These are phyloP conservation scores for Clitopilus passeckerianus DNA, from an alignment of 768 basidiomycete genomes.

Conservation along the genomic window DNA sequence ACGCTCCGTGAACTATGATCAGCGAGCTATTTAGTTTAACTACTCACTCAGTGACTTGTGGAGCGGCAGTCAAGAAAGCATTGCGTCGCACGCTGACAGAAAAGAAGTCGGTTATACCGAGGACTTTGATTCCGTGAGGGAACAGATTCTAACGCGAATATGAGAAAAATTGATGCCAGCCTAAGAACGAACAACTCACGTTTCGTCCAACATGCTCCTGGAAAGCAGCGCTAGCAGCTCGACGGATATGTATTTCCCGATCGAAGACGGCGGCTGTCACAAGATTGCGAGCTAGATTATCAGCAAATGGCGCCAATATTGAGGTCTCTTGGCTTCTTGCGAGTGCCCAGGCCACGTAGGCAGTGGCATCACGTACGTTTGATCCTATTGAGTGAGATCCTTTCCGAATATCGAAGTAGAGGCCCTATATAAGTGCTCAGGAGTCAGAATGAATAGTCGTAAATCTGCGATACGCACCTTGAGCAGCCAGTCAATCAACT, in stretches of 20 bases:
- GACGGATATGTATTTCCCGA: conserved; percentile 89
- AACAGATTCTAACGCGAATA: conserved; percentile 63
- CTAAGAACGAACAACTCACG: conserved; percentile 40
- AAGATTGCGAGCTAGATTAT: conserved; percentile 62
- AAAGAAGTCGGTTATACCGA: conserved; percentile 92
- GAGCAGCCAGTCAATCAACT: conserved; percentile 73
- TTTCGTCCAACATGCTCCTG: conserved; percentile 95
- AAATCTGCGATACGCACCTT: conserved; percentile 44
- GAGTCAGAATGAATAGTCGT: neutral
- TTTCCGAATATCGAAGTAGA: conserved; percentile 89
- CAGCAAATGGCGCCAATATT: conserved; percentile 55
- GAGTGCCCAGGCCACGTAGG: conserved; percentile 93
- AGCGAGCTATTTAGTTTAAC: neutral
- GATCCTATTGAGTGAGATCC: conserved; percentile 93
- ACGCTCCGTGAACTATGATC: neutral
- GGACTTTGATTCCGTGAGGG: conserved; percentile 90
- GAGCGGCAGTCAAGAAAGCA: conserved; percentile 81
- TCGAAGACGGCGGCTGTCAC: conserved; percentile 85
- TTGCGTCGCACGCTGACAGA: conserved; percentile 82
- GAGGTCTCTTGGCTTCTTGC: conserved; percentile 69
- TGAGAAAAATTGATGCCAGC: neutral
- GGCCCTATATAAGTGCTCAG: conserved; percentile 46
- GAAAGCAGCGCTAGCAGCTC: conserved; percentile 96
- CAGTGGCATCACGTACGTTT: conserved; percentile 89
- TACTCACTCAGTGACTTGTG: conserved; percentile 81